Evolutionary conservation across 192 early-diverging fungal species (phyloP).

Genomic region (Oehlia diaphana): DNA sequence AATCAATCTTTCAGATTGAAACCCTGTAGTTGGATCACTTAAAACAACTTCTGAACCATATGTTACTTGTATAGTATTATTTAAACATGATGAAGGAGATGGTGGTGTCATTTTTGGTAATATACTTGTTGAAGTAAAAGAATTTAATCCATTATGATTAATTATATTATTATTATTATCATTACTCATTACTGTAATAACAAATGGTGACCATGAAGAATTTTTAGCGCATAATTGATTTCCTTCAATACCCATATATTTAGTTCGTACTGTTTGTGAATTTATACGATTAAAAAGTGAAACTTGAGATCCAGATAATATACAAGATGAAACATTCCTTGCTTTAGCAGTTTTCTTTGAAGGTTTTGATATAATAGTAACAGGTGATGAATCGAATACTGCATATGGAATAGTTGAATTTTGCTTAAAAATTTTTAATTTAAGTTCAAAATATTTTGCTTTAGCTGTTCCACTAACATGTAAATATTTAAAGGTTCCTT

Average conservation of each 20-base stretch:
- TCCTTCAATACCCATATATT: slow-evolving; percentile 71
- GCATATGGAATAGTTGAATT: slow-evolving; percentile 51
- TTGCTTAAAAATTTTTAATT: slow-evolving; percentile 59
- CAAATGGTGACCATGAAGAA: slow-evolving; percentile 63
- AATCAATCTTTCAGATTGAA: slow-evolving; percentile 67
- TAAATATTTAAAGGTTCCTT: slow-evolving; percentile 73
- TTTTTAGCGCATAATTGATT: slow-evolving; percentile 61
- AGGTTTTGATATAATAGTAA: slow-evolving; percentile 90
- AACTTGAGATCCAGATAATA: slow-evolving; percentile 72
- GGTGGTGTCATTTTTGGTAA: slow-evolving; percentile 36
- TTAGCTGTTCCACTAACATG: slow-evolving; percentile 80
- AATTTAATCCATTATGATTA: neutral
- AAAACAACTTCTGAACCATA: slow-evolving; percentile 78
- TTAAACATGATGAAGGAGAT: slow-evolving; percentile 32
- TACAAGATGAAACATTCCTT: slow-evolving; percentile 73
- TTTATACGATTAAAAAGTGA: slow-evolving; percentile 90
- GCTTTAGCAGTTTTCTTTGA: slow-evolving; percentile 89
- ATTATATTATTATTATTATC: neutral
- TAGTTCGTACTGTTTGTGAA: slow-evolving; percentile 87
- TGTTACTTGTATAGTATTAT: slow-evolving; percentile 50
- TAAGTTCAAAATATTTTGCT: slow-evolving; percentile 75
- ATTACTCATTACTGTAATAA: slow-evolving; percentile 46
- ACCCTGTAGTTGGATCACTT: slow-evolving; percentile 61
- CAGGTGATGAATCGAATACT: slow-evolving; percentile 68
- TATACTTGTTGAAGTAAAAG: neutral